Evolutionary conservation across 2,329 filamentous ascomycete species (phyloP), one percentile per base, ranked within the genome.

Genomic region (Epichloe glyceriae): DNA sequence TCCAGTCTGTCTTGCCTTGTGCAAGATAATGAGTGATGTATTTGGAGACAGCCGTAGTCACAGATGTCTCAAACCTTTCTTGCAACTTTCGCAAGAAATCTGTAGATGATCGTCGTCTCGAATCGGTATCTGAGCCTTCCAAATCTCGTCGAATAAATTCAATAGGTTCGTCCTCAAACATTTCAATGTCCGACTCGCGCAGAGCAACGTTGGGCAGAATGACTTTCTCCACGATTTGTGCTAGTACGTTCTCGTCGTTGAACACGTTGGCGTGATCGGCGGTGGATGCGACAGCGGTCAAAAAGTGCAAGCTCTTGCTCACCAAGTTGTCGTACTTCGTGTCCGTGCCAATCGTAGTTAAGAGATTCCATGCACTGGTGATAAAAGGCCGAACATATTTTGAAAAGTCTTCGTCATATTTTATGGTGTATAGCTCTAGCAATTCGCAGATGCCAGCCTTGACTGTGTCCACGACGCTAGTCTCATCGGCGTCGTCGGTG

Each of bases 161-260:
- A 57, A 98, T 98, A 0, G 93, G 93, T 71, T 98, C 94, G 64
- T 98, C 94, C 64, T 98, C 93, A 60, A 98, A 97, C 57, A 95
- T 78, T 66, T 98, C 93, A 50, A 95, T 79, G 57, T 98, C 94
- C 0, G 90, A 93, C 61, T 96, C 93, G 57, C 94, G 82, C 53
- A 98, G 73, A 15, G 86, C 85, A 52, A 98, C 81, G 61, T 98
- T 98, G 10, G 93, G 91, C 56, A 98, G 71, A 51, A 98, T 87
- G 52, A 97, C 93, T 70, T 95, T 95, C 66, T 97, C 89, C 10
- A 96, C 87, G 49, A 98, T 87, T 64, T 95, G 86, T 17, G 82
- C 82, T 37, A 97, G 72, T 3, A 88, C 84, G 4, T 78, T 76
- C 61, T 89, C 80, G 58, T 85, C 83, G 68, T 94, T 90, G 78